Conservation (phyloP, 1,284 basidiomycete species). For the Exobasidium rhododendri region DNA sequence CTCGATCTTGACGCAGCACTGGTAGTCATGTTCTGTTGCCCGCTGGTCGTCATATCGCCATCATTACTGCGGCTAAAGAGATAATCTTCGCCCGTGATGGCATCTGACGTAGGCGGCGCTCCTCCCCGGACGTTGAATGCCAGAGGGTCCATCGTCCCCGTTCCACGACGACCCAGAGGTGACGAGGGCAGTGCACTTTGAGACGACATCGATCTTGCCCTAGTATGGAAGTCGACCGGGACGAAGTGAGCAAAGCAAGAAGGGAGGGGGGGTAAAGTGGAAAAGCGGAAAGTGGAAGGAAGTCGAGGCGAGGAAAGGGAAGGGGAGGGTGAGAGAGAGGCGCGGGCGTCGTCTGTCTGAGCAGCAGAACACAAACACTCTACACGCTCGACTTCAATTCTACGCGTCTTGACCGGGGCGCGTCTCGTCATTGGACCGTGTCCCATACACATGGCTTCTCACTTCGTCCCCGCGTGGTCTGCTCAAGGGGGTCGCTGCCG, state of each 20-base stretch:
- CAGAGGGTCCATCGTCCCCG: conserved; percentile 3
- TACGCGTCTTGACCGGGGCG: no score
- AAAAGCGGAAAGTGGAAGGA: not conserved
- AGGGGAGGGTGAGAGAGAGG: no score
- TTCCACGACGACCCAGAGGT: conserved; percentile 23
- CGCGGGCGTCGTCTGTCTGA: no score
- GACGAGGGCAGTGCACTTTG: conserved; percentile 36
- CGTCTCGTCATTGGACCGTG: no score
- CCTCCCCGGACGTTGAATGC: conserved; percentile 5
- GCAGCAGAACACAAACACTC: no score
- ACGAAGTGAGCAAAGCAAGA: no score
- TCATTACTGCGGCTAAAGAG: conserved; percentile 14
- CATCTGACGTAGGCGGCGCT: not conserved
- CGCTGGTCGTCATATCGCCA: conserved; percentile 21
- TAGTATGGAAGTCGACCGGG: not conserved
- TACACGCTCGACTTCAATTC: no score
- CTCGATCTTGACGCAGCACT: not conserved
- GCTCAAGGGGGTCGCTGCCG: no score
- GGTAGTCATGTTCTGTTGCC: conserved; percentile 9
- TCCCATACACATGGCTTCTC: no score
- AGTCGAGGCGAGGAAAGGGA: no score
- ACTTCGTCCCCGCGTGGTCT: no score
- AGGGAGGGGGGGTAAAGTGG: not conserved
- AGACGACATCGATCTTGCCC: conserved; percentile 18
- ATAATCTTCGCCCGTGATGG: not conserved